These are phyloP conservation scores for Diaporthe vaccinii DNA, from an alignment of 2,329 filamentous ascomycete genomes.

Conservation along the genomic window DNA sequence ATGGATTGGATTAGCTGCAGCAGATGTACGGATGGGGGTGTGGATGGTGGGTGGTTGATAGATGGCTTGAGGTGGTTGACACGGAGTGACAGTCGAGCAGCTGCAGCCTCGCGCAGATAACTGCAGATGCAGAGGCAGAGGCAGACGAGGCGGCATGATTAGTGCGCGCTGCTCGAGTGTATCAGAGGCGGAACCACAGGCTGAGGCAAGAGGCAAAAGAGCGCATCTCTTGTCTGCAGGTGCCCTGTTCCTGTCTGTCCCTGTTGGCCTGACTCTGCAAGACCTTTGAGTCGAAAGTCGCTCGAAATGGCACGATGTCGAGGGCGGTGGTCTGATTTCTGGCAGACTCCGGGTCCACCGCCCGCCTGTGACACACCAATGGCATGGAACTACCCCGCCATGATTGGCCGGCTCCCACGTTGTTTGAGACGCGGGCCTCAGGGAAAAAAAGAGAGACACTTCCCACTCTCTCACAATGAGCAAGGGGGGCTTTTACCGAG, in stretches of 20 bases:
- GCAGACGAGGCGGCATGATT: slow-evolving; percentile 8
- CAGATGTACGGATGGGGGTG: background rate
- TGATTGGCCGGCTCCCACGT: slow-evolving; percentile 24
- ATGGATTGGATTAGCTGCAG: background rate
- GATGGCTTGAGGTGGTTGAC: background rate
- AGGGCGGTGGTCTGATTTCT: slow-evolving; percentile 34
- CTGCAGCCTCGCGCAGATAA: slow-evolving; percentile 28
- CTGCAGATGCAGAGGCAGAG: background rate
- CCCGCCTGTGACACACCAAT: slow-evolving; percentile 34
- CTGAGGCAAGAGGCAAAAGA: background rate
- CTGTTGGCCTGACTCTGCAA: slow-evolving; percentile 24
- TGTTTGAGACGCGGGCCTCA: slow-evolving; percentile 21
- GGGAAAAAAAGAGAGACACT: slow-evolving; percentile 2
- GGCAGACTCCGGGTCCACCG: slow-evolving; percentile 36
- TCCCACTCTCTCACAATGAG: background rate
- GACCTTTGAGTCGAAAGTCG: slow-evolving; percentile 33
- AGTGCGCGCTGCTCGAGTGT: background rate
- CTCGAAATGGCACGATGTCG: slow-evolving; percentile 36
- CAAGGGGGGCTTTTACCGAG: background rate
- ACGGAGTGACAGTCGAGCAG: background rate
- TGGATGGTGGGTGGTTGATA: background rate
- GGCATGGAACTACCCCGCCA: slow-evolving; percentile 26
- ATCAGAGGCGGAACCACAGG: slow-evolving; percentile 3
- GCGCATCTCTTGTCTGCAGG: slow-evolving; percentile 18
- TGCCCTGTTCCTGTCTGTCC: slow-evolving; percentile 26